phyloP scores from a whole-genome alignment of 1,284 basidiomycete genomes.

The Naganishia albida region DNA sequence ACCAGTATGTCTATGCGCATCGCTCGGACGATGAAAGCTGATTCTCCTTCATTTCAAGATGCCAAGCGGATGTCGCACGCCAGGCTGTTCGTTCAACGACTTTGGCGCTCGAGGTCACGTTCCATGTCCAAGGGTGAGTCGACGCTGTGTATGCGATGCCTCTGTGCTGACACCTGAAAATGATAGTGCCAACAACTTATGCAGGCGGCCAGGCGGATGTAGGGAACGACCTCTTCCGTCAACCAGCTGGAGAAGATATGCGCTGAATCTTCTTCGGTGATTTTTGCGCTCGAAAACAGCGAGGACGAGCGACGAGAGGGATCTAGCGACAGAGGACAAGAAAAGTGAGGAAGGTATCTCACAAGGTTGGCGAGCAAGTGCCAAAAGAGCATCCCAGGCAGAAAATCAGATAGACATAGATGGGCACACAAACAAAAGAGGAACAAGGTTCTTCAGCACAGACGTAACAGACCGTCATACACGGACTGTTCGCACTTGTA shows the following conservation, averaged over 20 bases:
- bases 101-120: conserved; percentile 15
- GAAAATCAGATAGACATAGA: no score
- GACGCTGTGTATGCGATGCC: not conserved
- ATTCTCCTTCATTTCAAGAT: not conserved
- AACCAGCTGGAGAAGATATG: not conserved
- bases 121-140: conserved; percentile 21
- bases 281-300: not conserved
- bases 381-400: not conserved
- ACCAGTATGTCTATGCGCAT: not conserved
- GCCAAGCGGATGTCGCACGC: conserved; percentile 1
- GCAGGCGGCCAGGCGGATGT: conserved; percentile 15
- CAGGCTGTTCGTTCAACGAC: conserved; percentile 15
- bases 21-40: not conserved
- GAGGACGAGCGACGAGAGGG: not conserved
- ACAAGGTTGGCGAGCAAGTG: not conserved
- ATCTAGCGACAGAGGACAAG: not conserved
- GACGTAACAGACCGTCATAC: no score
- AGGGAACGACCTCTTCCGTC: not conserved
- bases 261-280: no score
- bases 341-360: conserved; percentile 2
- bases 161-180: not conserved
- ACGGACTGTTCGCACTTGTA: no score
- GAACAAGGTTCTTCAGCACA: no score
- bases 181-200: conserved; percentile 13
- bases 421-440: no score